A percentile compares a stretch with the other conserved stretches of the same genome.
Evolutionary conservation across 2,329 filamentous ascomycete species (phyloP).

Genomic region (Thielaviopsis musarum): DNA sequence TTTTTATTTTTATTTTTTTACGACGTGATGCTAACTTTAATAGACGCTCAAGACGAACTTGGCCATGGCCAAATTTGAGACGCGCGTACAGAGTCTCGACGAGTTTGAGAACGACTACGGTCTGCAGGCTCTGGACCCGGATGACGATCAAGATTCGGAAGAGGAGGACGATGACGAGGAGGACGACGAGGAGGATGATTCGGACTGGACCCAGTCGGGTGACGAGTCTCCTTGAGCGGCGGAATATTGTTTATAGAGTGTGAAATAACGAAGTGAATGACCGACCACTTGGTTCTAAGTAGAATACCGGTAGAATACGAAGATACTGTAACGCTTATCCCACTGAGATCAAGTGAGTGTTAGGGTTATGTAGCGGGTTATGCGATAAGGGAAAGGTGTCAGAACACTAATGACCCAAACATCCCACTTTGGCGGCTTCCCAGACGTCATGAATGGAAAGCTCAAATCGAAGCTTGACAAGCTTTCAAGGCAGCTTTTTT

Average conservation of each 20-base stretch:
- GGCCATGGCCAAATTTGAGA: conserved; percentile 58
- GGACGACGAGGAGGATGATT: conserved; percentile 26
- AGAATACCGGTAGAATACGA: neutral
- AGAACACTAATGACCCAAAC: conserved; percentile 1
- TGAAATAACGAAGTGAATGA: neutral
- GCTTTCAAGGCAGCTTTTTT: neutral
- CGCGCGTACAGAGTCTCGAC: conserved; percentile 54
- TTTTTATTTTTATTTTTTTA: conserved; percentile 13
- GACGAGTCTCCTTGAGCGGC: conserved; percentile 2
- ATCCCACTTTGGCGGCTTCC: conserved; percentile 3
- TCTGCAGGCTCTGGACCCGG: conserved; percentile 44
- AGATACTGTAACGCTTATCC: too few species aligned
- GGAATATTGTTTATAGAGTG: neutral
- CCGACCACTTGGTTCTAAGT: neutral
- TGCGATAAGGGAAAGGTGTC: neutral
- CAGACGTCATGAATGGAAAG: conserved; percentile 7
- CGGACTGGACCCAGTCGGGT: conserved; percentile 4
- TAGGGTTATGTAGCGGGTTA: neutral
- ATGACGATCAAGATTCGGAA: conserved; percentile 44
- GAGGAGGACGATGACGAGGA: conserved; percentile 39
- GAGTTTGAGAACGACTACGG: conserved; percentile 87
- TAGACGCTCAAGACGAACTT: conserved; percentile 65
- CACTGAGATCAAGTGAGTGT: neutral
- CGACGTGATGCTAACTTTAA: conserved; percentile 2
- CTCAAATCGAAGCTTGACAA: neutral